phyloP scores from a whole-genome alignment of 192 early-diverging fungal genomes.

The Gryganskiella cystojenkinii region DNA sequence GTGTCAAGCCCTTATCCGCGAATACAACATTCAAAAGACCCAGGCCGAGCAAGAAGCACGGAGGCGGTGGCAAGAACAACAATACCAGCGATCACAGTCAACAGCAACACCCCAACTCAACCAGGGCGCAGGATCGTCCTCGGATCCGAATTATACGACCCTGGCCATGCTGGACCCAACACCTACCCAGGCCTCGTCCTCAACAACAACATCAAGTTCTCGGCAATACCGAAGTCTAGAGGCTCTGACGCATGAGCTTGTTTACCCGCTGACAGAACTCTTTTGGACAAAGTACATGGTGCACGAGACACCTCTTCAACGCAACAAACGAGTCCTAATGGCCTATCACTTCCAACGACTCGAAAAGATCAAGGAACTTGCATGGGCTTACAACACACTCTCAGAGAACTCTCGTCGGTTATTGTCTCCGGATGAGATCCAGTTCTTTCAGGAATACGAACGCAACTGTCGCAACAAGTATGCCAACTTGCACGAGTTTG shows the following conservation, averaged over 20 bases:
- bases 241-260: slow-evolving; percentile 14
- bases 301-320: slow-evolving; percentile 67
- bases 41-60: slow-evolving; percentile 19
- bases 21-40: slow-evolving; percentile 24
- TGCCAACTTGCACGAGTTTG: slow-evolving; percentile 58
- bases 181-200: slow-evolving; percentile 10
- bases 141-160: slow-evolving; percentile 35
- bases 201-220: not conserved
- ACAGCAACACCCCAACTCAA: not conserved
- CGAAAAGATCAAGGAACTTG: slow-evolving; percentile 71
- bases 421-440: slow-evolving; percentile 64
- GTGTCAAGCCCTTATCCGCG: slow-evolving; percentile 56
- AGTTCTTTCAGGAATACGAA: slow-evolving; percentile 74
- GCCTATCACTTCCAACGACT: slow-evolving; percentile 85
- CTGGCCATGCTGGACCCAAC: slow-evolving; percentile 17
- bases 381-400: slow-evolving; percentile 61
- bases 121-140: no score
- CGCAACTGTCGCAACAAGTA: slow-evolving; percentile 71
- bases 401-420: slow-evolving; percentile 19
- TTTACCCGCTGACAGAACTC: slow-evolving; percentile 47
- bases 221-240: slow-evolving; percentile 6
- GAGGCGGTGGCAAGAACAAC: slow-evolving; percentile 20
- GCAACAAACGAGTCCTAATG: slow-evolving; percentile 91
- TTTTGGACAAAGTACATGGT: slow-evolving; percentile 58
- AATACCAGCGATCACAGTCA: not conserved